phyloP scores from a whole-genome alignment of 108 stramenopile species.

The Thalassiosira profunda region DNA sequence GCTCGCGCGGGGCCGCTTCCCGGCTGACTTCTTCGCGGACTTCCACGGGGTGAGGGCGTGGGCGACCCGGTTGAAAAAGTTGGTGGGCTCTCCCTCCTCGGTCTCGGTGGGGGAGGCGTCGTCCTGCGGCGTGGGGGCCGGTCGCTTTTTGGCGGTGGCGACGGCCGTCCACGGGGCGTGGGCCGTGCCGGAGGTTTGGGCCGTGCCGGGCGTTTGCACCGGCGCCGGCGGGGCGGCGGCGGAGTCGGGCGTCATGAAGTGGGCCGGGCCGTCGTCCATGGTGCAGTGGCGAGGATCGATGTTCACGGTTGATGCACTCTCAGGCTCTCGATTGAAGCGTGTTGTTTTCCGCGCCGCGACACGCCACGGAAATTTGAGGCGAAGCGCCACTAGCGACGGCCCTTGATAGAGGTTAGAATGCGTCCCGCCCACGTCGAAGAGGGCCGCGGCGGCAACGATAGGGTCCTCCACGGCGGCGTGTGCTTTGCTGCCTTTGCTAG shows the following conservation, averaged over 20 bases:
- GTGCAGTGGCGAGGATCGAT: not conserved
- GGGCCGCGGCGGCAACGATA: too few species aligned
- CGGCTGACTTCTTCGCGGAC: slow-evolving; percentile 1
- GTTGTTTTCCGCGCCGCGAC: too few species aligned
- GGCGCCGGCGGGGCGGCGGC: not conserved
- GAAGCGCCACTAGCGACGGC: too few species aligned
- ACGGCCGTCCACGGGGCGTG: slow-evolving; percentile 2
- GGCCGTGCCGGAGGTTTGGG: not conserved
- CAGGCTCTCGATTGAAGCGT: too few species aligned
- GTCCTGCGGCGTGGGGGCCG: slow-evolving; percentile 3
- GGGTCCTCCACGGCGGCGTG: too few species aligned
- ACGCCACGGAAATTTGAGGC: too few species aligned
- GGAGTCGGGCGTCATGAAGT: not conserved
- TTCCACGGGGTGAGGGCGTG: slow-evolving; percentile 10
- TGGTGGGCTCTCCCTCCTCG: not conserved
- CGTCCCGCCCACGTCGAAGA: too few species aligned
- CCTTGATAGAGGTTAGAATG: too few species aligned
- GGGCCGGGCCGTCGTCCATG: not conserved
- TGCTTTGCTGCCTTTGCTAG: too few species aligned
- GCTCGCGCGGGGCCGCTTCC: slow-evolving; percentile 4
- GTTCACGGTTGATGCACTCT: too few species aligned
- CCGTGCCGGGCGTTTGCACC: slow-evolving; percentile 9
- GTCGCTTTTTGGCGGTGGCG: slow-evolving; percentile 16
- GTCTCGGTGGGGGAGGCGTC: not conserved
- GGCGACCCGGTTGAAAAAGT: not conserved